Evolutionary conservation across 1,139 yeast genomes (phyloP), one percentile per base, ranked within the genome.

Genomic region (Kodamaea arcana): DNA sequence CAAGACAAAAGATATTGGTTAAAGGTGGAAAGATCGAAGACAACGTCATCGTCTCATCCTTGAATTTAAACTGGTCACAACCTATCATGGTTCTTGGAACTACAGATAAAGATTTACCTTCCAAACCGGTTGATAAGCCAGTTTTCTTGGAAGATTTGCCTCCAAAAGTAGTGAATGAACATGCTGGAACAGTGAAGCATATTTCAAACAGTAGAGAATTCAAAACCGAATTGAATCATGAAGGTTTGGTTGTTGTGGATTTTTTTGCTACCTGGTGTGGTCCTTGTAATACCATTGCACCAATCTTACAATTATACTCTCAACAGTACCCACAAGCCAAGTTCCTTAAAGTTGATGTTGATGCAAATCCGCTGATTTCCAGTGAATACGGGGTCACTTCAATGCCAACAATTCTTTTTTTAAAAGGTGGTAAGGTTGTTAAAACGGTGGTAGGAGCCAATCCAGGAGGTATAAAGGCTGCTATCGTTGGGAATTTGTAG

Each of bases 201-300:
- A 47, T 82, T 42, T 48, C 62, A 28, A 56, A 76, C 41, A 64
- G 65, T 43, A 73, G 72, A 44, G 87, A 84, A 58, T 85, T 84
- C 70, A 62, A 73, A 35, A 63, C 69, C 39, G 82, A 78, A 45
- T 69, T 83, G 50, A 48, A 64, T 36, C 58, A 69, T 55, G 64
- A 68, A 44, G 75, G 82, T 41, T 63, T 82, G 58, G 78, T 85
- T 46, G 94, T 85, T 24, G 83, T 86, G 42, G 95, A 87, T 60
- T 87, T 85, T 60, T 82, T 75, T 54, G 96, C 95, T 34, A 76
- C 83, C 34, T 87, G 96, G 96, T 87, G 96, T 65, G 95, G 92
- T 36, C 96, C 96, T 29, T 87, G 96, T 67, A 83, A 83, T 60
- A 84, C 84, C 53, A 80, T 87, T 60, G 77, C 90, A 23, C 96